Base-by-base conservation (phyloP, 495 filamentous ascomycete genomes). In the Elaphomyces granulatus region DNA sequence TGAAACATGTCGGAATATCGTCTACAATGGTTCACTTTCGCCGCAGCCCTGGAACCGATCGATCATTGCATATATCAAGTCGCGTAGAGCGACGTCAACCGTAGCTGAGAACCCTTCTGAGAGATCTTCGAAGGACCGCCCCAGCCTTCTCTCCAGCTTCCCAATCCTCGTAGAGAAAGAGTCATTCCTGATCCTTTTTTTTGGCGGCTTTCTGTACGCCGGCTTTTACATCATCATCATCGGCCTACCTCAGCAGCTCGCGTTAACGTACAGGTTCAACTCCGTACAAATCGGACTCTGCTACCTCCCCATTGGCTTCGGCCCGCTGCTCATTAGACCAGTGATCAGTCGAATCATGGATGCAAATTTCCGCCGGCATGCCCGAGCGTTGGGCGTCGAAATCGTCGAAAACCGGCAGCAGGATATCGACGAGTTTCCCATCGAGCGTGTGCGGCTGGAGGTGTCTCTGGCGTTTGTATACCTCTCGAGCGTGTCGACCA, bases 281-380 rank as follows among this genome's bases (percentile, higher is more conserved):
- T 42, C 58, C 0, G 44, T 72, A 15, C 49, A 67, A 31, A 45
- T 66, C 16, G 67, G 68, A 2, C 49, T 75, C 0, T 61, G 59
- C 45, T 74, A 66, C 42, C 42, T 74, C 7, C 63, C 68, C 0
- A 36, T 67, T 3, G 64, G 63, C 1, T 20, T 64, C 15, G 70
- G 67, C 7, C 54, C 47, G 20, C 36, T 68, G 2, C 49, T 54
- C 4, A 53, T 52, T 0, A 49, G 54, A 1, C 56, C 52, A 42
- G 58, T 54, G 2, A 52, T 53, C 8, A 66, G 67, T 6, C 42
- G 34, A 15, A 34, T 66, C 0, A 37, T 71, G 3, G 69, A 73
- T 43, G 54, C 52, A 50, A 62, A 65, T 35, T 71, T 58, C 41
- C 50, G 52, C 15, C 55, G 62, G 1, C 43, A 57, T 20, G 62